Base-by-base conservation (phyloP, 2,329 filamentous ascomycete genomes). In the Leptographium galeiforme region DNA sequence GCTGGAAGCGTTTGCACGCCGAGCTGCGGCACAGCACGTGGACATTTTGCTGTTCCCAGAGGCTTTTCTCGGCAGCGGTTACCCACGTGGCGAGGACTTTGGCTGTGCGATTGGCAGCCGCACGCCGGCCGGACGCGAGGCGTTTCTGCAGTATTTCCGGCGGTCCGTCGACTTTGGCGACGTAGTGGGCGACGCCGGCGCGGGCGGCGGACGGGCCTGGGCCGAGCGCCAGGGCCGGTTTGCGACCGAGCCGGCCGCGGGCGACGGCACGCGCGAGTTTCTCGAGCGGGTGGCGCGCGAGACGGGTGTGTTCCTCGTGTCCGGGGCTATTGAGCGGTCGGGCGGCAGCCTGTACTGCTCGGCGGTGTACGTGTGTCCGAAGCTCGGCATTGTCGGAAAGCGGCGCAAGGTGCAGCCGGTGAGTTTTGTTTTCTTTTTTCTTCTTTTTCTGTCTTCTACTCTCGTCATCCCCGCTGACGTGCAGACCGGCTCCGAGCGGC, bases 391-490 rank as follows among this genome's bases (percentile, higher is more conserved):
- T 8, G 64, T 95, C 19, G 90, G 89, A 19, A 96, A 96, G 74
- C 78, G 90, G 58, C 76, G 90, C 62, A 96, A 96, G 68, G 87
- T 96, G 25, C 91, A 95, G 82, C 91, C 90, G 18, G 84, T 86
- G 66, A 62, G 79, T 72, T 33, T 32, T 44, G 6, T 19, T 44
- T 4, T 19, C 25, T 34, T 10, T 50, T 50, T 32, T 32, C 36
- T 41, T 40, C 18, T 32, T 41, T 14, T 41, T 2, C 19, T 13
- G 16, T 6, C 1, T 54, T 19, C 25, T 25, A 5, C 25, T 25
- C 25, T 5, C 3, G 5, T 25, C 25, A 34, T 61, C 7, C 8
- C 14, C 12, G 19, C 43, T 40, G n/a, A 49, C 43, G 19, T 5
- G 4, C 34, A 83, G 72, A 95, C 90, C 0, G 89, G 81, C 2